Conservation (phyloP, 208 protist species). For the Leishmania amazonensis region DNA sequence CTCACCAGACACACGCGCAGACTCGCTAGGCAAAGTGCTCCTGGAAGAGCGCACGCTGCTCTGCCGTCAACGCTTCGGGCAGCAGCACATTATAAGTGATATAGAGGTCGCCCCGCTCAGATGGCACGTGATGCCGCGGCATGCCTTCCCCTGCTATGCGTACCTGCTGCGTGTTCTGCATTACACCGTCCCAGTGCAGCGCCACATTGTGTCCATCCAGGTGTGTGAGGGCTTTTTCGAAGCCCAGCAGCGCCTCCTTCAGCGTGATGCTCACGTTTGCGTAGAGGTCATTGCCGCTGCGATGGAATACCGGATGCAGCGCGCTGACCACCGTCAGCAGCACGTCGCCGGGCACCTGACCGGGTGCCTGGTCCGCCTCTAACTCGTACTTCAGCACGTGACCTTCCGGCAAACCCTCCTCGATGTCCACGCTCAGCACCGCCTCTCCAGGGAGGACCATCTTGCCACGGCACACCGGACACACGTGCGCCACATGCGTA, state of each 20-base stretch:
- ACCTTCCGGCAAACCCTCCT: slow-evolving; percentile 77
- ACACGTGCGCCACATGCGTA: slow-evolving; percentile 73
- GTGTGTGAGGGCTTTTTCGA: slow-evolving; percentile 79
- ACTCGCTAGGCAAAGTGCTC: slow-evolving; percentile 18
- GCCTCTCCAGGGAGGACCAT: slow-evolving; percentile 47
- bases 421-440: slow-evolving; percentile 69
- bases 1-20: neutral
- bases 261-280: slow-evolving; percentile 80
- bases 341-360: slow-evolving; percentile 83
- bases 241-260: slow-evolving; percentile 92
- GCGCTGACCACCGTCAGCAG: slow-evolving; percentile 56
- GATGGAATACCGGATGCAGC: slow-evolving; percentile 74
- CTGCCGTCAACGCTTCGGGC: slow-evolving; percentile 54
- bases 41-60: slow-evolving; percentile 40
- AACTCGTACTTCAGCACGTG: slow-evolving; percentile 82
- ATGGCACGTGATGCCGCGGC: slow-evolving; percentile 87
- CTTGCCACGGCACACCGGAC: slow-evolving; percentile 74
- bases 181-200: slow-evolving; percentile 42
- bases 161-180: slow-evolving; percentile 65
- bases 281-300: slow-evolving; percentile 80
- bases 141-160: slow-evolving; percentile 89
- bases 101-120: slow-evolving; percentile 90
- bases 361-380: slow-evolving; percentile 84
- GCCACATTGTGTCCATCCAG: slow-evolving; percentile 80
- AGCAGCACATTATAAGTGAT: slow-evolving; percentile 84